Base-by-base conservation (phyloP, 2,329 filamentous ascomycete genomes). In the Colletotrichum filicis region DNA sequence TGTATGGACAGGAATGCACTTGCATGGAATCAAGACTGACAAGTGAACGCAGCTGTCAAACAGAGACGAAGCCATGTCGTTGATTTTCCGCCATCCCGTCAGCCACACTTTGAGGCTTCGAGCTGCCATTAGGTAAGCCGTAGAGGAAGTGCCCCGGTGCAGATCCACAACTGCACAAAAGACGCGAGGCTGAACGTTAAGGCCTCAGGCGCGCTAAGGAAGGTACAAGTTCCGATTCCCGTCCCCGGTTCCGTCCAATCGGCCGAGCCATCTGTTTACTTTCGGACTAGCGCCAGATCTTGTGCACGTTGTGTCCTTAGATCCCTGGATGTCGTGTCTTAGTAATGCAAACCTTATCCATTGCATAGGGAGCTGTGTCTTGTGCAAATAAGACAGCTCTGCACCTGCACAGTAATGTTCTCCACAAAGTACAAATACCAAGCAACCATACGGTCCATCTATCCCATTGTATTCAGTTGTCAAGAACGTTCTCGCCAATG, bases 341-440 rank as follows among this genome's bases (percentile, higher is more conserved):
- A 65, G 66, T 70, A 73, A 73, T 73, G 71, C 71, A 73, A 73
- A 73, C 71, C 71, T 73, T 73, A 71, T 73, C 71, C 71, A 61
- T 49, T 70, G 66, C 71, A 70, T 73, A 66, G 71, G 71, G 53
- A 70, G 49, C 71, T 65, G 35, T 70, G 59, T 63, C 32, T 53
- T 55, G 53, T 59, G 57, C 28, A 46, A 53, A 55, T 55, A 63
- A 63, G 61, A 57, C 62, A 46, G 30, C 49, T 30, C 7, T 28
- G 61, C 61, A 64, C 61, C 37, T 46, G 32, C 62, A 6, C 24
- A 53, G 56, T 56, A 16, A 37, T 37, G 49, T 22, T 1, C 42
- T 49, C 42, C 42, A 22, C 42, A 49, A 49, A 49, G 42, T 49
- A 49, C 42, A 8, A 4, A 22, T 49, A 22, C 42, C n/a, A 19